A percentile compares a stretch with the other conserved stretches of the same genome.
Conservation (phyloP, 2,329 filamentous ascomycete genomes). For the Exserohilum rostratum region DNA sequence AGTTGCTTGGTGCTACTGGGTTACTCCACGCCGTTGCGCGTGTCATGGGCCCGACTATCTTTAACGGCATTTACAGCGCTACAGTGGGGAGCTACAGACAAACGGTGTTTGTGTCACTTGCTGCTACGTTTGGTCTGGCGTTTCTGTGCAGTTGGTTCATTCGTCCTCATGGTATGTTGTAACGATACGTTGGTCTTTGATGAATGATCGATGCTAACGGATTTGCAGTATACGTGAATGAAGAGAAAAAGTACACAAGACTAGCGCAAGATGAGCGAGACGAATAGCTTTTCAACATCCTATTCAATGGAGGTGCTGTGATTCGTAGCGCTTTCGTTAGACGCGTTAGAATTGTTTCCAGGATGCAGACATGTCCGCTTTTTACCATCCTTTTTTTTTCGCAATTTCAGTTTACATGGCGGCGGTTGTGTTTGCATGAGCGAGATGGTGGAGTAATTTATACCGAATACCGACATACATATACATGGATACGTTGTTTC, state of each 20-base stretch:
- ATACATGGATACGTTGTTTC: no score
- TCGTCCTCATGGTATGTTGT: slow-evolving; percentile 71
- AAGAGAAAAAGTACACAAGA: slow-evolving; percentile 10
- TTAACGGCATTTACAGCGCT: slow-evolving; percentile 83
- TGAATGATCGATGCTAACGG: neutral
- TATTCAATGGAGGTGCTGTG: no score
- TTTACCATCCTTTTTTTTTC: no score
- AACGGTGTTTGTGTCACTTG: slow-evolving; percentile 79
- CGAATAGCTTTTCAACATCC: no score
- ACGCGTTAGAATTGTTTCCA: no score
- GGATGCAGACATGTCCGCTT: no score
- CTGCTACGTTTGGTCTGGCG: slow-evolving; percentile 68
- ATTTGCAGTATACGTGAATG: slow-evolving; percentile 13
- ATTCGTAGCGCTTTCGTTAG: no score
- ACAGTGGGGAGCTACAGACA: slow-evolving; percentile 82
- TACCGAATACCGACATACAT: no score
- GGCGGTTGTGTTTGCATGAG: no score
- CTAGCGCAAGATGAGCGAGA: neutral
- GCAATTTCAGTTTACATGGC: no score
- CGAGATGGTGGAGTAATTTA: no score
- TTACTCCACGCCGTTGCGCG: slow-evolving; percentile 82
- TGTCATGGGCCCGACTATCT: slow-evolving; percentile 78
- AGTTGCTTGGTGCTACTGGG: slow-evolving; percentile 86
- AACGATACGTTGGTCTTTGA: no score
- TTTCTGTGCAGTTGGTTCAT: slow-evolving; percentile 74